Conservation (phyloP, 1,284 basidiomycete genomes). For the Wolfiporia cocos region DNA sequence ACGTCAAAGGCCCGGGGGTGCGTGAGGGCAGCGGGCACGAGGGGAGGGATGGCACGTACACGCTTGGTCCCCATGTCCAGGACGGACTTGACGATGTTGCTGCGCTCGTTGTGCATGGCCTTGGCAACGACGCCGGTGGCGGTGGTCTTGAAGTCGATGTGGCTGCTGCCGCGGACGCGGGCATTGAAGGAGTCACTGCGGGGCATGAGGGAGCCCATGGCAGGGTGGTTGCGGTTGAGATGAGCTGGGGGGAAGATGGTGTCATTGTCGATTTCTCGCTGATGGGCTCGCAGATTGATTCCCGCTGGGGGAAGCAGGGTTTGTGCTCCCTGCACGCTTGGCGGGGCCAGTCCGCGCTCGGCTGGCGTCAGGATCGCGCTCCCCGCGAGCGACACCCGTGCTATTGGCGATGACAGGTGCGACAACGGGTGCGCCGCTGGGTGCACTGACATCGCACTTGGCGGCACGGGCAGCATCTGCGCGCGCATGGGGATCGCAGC, state of each 20-base stretch:
- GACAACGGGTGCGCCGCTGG: no score
- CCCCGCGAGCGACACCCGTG: no score
- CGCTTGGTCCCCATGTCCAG: conserved; percentile 77
- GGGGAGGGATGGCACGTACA: conserved; percentile 41
- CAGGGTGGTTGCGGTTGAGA: conserved; percentile 55
- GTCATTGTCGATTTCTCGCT: conserved; percentile 32
- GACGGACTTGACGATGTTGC: conserved; percentile 83
- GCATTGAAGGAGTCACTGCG: no score
- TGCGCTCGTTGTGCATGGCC: conserved; percentile 98
- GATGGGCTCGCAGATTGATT: conserved; percentile 46
- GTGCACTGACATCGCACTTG: no score
- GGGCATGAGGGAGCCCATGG: conserved; percentile 45
- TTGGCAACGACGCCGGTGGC: conserved; percentile 97
- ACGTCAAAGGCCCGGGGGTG: conserved; percentile 81
- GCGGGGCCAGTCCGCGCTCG: no score
- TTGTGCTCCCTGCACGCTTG: no score
- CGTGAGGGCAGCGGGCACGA: conserved; percentile 5
- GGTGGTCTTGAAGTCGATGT: conserved; percentile 94
- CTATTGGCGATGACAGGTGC: conserved; percentile 18
- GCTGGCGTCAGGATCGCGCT: conserved; percentile 6
- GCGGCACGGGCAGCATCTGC: no score
- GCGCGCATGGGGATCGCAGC: no score
- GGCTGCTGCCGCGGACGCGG: no score
- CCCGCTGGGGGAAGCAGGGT: conserved; percentile 15
- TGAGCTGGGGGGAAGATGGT: conserved; percentile 42